Evolutionary conservation across 2,329 filamentous ascomycete genomes (phyloP).

Genomic region (Simplicillium sp.): DNA sequence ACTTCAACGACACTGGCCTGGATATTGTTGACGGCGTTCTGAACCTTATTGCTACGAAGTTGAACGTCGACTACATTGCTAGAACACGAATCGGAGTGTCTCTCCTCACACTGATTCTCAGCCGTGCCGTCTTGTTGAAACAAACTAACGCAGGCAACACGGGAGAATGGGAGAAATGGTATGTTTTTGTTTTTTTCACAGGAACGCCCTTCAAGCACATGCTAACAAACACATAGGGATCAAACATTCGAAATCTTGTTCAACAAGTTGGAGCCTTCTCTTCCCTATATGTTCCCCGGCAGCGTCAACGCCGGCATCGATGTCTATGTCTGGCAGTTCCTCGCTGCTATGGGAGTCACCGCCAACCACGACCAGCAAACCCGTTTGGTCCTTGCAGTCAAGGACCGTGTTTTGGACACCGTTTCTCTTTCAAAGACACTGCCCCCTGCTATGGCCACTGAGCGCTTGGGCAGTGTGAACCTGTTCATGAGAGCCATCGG

Average conservation of each 20-base stretch:
- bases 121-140: constrained; percentile 86
- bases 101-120: constrained; percentile 88
- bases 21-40: constrained; percentile 86
- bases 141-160: constrained; percentile 63
- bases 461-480: constrained; percentile 86
- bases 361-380: constrained; percentile 93
- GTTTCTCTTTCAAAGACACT: constrained; percentile 82
- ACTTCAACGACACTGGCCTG: constrained; percentile 83
- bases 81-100: constrained; percentile 81
- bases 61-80: constrained; percentile 76
- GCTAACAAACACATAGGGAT: constrained; percentile 36
- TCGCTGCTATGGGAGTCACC: constrained; percentile 89
- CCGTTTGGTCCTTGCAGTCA: constrained; percentile 85
- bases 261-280: constrained; percentile 71
- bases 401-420: constrained; percentile 96
- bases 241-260: constrained; percentile 80
- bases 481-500: constrained; percentile 98
- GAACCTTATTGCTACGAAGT: constrained; percentile 72
- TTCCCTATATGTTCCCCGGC: constrained; percentile 82
- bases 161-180: constrained; percentile 72
- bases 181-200: too few species aligned
- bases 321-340: constrained; percentile 95
- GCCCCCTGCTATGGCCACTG: constrained; percentile 73
- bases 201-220: constrained; percentile 23
- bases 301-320: constrained; percentile 87